Conservation (phyloP, 2,329 filamentous ascomycete genomes). For the Fusarium agapanthi region DNA sequence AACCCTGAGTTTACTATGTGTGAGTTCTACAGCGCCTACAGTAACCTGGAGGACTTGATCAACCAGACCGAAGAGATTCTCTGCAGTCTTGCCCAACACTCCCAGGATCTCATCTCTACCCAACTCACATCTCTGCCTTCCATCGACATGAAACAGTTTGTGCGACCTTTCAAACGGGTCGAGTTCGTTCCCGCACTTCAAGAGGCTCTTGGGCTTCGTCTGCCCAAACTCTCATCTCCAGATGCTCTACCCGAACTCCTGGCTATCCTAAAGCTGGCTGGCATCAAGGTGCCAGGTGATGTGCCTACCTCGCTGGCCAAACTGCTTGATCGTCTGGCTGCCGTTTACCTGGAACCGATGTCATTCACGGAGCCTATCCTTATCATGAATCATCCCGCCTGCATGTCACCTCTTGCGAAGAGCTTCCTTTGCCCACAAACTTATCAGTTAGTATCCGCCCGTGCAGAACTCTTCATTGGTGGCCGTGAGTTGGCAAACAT, state of each 20-base stretch:
- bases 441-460: slow-evolving; percentile 78
- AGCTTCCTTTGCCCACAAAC: slow-evolving; percentile 76
- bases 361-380: slow-evolving; percentile 77
- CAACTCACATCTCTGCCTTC: slow-evolving; percentile 57
- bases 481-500: slow-evolving; percentile 90
- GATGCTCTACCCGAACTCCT: slow-evolving; percentile 68
- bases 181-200: slow-evolving; percentile 87
- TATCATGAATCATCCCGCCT: slow-evolving; percentile 88
- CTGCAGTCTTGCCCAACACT: slow-evolving; percentile 63
- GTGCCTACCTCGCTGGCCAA: slow-evolving; percentile 67
- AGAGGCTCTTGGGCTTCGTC: slow-evolving; percentile 66
- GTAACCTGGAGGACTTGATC: slow-evolving; percentile 79
- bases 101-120: slow-evolving; percentile 55
- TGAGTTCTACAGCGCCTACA: slow-evolving; percentile 93
- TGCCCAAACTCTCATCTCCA: slow-evolving; percentile 69
- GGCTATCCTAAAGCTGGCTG: slow-evolving; percentile 62
- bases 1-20: slow-evolving; percentile 98
- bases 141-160: slow-evolving; percentile 58
- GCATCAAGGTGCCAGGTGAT: slow-evolving; percentile 71
- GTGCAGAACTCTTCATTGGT: slow-evolving; percentile 84
- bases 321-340: slow-evolving; percentile 83
- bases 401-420: slow-evolving; percentile 91
- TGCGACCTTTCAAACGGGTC: slow-evolving; percentile 70
- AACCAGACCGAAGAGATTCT: slow-evolving; percentile 78
- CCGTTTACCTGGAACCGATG: slow-evolving; percentile 78